These are phyloP conservation scores for Cucumis melo DNA, from an alignment of 306 rosid genomes.

Conservation along the genomic window DNA sequence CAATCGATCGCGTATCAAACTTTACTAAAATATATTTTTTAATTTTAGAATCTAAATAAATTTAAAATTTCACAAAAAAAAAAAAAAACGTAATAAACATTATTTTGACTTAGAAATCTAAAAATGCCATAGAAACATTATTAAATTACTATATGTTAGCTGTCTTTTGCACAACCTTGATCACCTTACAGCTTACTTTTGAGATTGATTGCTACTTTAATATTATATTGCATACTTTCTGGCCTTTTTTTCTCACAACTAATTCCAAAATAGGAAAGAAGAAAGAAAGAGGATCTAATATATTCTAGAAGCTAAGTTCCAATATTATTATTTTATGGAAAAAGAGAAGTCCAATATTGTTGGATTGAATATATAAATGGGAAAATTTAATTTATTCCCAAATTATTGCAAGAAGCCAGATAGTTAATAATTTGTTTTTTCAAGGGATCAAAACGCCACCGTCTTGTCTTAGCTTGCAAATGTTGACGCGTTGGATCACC, in stretches of 20 bases:
- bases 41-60: too few species aligned
- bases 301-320: too few species aligned
- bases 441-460: neutral
- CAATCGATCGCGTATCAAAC: too few species aligned
- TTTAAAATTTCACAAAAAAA: too few species aligned
- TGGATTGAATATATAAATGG: neutral
- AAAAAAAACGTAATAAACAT: too few species aligned
- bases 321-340: too few species aligned
- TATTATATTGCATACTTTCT: neutral
- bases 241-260: too few species aligned
- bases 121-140: too few species aligned
- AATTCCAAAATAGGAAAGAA: neutral
- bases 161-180: neutral
- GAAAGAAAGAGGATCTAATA: neutral
- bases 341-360: neutral
- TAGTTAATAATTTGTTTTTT: neutral
- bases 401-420: neutral
- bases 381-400: neutral
- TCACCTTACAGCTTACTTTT: neutral
- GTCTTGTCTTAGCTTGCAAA: neutral
- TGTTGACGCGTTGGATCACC: neutral
- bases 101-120: too few species aligned
- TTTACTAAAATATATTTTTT: too few species aligned
- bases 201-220: neutral
- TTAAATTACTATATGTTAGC: too few species aligned